These are phyloP conservation scores for Calonectria henricotiae DNA, from an alignment of 2,329 filamentous ascomycete species.

Conservation along the genomic window DNA sequence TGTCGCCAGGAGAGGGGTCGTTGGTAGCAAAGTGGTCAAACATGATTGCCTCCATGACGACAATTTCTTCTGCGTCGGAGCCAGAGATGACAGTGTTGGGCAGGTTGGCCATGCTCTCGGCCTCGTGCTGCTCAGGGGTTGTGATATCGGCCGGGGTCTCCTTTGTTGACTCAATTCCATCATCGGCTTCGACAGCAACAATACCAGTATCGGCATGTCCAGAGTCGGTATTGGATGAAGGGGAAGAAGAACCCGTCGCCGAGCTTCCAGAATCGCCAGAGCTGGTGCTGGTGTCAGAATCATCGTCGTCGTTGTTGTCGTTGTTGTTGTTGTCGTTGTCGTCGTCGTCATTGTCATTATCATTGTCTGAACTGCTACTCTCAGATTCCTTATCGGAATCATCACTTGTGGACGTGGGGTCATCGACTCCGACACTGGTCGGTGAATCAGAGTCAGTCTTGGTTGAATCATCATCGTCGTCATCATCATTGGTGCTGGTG, in stretches of 20 bases:
- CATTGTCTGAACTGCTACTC: not conserved
- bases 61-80: constrained; percentile 27
- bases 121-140: constrained; percentile 27
- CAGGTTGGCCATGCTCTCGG: constrained; percentile 30
- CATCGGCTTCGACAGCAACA: constrained; percentile 17
- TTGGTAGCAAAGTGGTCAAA: constrained; percentile 33
- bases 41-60: constrained; percentile 35
- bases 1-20: constrained; percentile 28
- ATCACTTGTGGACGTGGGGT: constrained; percentile 1
- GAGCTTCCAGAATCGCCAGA: not conserved
- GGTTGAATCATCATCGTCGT: not conserved
- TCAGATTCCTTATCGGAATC: constrained; percentile 1
- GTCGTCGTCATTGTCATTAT: not conserved
- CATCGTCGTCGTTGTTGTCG: not conserved
- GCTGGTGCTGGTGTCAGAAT: not conserved
- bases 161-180: constrained; percentile 21
- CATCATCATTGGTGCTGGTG: not conserved
- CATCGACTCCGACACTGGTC: not conserved
- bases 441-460: constrained; percentile 19
- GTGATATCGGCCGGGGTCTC: constrained; percentile 19
- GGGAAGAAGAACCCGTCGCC: not conserved
- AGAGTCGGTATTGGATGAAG: not conserved
- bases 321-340: not conserved
- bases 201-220: constrained; percentile 21
- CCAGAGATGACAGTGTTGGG: constrained; percentile 28